Percentiles rank a stretch among this genome's conserved stretches.
Conservation (phyloP, 1,284 basidiomycete genomes). For the Leccinum holopus region DNA sequence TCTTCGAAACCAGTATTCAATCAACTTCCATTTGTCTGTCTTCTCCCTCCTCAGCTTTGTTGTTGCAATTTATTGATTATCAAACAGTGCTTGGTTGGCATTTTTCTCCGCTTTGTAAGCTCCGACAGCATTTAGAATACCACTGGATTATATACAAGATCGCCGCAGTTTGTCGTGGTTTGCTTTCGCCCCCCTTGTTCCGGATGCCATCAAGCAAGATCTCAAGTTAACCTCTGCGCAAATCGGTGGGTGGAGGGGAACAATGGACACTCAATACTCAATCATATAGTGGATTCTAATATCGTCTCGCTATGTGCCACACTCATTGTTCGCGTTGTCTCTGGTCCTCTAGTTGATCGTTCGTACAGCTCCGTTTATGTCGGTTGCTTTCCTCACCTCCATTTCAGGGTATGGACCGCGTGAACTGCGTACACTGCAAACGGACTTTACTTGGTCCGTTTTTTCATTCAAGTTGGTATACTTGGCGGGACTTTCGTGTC, state of each 20-base stretch:
- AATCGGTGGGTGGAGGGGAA: conserved; percentile 34
- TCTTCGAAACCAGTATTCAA: conserved; percentile 51
- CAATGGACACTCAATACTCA: background rate
- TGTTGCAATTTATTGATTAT: background rate
- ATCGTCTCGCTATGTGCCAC: conserved; percentile 57
- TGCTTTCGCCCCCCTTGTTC: conserved; percentile 61
- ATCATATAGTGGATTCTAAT: conserved; percentile 50
- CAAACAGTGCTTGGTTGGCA: conserved; percentile 43
- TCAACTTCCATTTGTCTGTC: conserved; percentile 51
- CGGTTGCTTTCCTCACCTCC: background rate
- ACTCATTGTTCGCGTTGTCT: conserved; percentile 51
- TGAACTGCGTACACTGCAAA: conserved; percentile 44
- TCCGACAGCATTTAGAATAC: background rate
- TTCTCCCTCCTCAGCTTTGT: background rate
- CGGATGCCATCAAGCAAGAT: conserved; percentile 59
- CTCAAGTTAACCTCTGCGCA: conserved; percentile 49
- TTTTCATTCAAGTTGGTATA: conserved; percentile 39
- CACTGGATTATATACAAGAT: conserved; percentile 13
- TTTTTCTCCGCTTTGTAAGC: conserved; percentile 45
- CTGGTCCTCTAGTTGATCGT: conserved; percentile 59
- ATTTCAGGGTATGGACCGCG: conserved; percentile 50
- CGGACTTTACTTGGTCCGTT: conserved; percentile 43
- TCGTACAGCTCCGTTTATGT: conserved; percentile 19
- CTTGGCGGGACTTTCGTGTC: conserved; percentile 62
- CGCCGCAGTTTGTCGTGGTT: conserved; percentile 57